Evolutionary conservation across 2,329 filamentous ascomycete species (phyloP), one percentile per base, ranked within the genome.

Genomic region (Penicillium sp.): DNA sequence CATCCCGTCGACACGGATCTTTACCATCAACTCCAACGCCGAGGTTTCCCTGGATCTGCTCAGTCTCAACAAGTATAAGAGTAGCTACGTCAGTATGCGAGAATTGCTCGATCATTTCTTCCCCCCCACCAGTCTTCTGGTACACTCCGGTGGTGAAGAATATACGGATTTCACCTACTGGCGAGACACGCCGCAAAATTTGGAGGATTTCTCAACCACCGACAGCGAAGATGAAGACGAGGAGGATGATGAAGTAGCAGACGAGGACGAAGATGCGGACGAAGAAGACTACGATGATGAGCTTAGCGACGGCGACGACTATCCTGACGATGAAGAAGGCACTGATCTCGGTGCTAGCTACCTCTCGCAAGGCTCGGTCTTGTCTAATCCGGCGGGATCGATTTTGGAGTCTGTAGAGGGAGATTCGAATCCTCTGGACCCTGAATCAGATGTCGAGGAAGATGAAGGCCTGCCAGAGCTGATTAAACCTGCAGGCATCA

Each of bases 71-170:
- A 96, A 92, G 73, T 90, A 98, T 73, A 96, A 95, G 78, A 93
- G 96, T 68, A 96, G 91, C 62, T 99, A 99, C 72, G 92, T 96
- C 61, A 93, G 91, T 69, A 99, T 99, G 88, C 89, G 91, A 59
- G 96, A 99, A 74, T 88, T 99, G 58, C 91, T 99, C 7, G 95
- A 99, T 72, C 95, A 99, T 75, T 98, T 96, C 79, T 99, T 99
- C 75, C 95, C 95, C 7, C 92, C 96, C 1, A 88, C 96, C 13
- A 91, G 88, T 62, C 88, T 93, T 26, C 82, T 99, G 29, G 88
- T 97, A 19, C 92, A 90, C 67, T 90, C 90, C 45, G 93, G 93
- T 21, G 93, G 93, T 13, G 95, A 98, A 72, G 90, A 96, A 56
- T 99, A 91, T 70, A 99, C 95, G 0, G 95, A 99, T 72, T 99